Conservation (phyloP, 345 rosid genomes). For the Pseudoturritis turrita region DNA sequence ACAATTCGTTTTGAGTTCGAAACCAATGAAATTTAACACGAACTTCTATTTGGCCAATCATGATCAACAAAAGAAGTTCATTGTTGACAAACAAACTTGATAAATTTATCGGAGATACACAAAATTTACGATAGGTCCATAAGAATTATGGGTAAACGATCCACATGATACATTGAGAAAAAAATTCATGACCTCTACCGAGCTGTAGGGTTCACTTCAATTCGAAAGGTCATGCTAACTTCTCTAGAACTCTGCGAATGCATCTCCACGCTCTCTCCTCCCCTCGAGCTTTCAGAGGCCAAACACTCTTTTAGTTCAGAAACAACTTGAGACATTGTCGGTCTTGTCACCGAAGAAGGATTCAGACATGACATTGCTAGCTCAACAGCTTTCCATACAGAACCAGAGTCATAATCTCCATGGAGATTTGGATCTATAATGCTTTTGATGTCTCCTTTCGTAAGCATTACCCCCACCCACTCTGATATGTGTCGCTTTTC, state of each 20-base stretch:
- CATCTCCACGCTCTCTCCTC: neutral
- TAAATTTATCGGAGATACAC: neutral
- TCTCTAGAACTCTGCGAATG: neutral
- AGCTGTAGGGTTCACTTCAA: conserved; percentile 1
- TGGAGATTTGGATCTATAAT: conserved; percentile 37
- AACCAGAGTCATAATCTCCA: conserved; percentile 25
- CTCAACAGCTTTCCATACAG: conserved; percentile 39
- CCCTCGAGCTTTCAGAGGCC: neutral
- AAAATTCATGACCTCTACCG: neutral
- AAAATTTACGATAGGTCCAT: neutral
- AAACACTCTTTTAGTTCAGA: conserved; percentile 29
- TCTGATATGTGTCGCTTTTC: conserved; percentile 19
- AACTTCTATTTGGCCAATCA: too few species aligned
- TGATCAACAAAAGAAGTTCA: neutral
- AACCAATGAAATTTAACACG: too few species aligned
- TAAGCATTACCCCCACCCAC: conserved; percentile 32
- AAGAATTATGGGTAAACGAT: neutral
- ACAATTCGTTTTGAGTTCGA: too few species aligned
- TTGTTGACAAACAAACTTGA: neutral
- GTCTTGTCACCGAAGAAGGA: conserved; percentile 23
- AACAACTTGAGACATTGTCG: conserved; percentile 32
- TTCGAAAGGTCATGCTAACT: conserved; percentile 3
- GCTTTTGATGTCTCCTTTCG: conserved; percentile 32
- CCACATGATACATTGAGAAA: neutral
- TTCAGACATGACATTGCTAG: conserved; percentile 39